Evolutionary conservation across 371 early-diverging fungal genomes (phyloP).

Genomic region (Mortierella polycephala): DNA sequence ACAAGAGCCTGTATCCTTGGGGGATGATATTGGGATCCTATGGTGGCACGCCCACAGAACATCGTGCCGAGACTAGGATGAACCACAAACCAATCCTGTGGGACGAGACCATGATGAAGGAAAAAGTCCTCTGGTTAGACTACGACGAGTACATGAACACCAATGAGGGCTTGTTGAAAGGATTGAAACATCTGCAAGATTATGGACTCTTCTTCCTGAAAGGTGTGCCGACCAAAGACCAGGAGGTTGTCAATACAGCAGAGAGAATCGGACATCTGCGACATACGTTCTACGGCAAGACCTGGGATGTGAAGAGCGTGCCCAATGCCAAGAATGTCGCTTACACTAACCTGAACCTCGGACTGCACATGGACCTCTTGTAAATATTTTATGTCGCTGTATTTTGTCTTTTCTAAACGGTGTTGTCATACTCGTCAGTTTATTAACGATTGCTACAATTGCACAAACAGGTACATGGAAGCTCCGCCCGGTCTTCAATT

Average conservation of each 20-base stretch:
- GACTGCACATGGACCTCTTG: constrained; percentile 94
- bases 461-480: constrained; percentile 73
- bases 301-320: constrained; percentile 86
- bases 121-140: constrained; percentile 63
- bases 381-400: constrained; percentile 54
- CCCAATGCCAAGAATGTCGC: constrained; percentile 89
- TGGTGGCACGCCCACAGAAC: constrained; percentile 36
- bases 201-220: constrained; percentile 81
- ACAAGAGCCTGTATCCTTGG: constrained; percentile 60
- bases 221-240: constrained; percentile 72
- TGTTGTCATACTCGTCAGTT: background rate
- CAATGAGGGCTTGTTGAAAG: constrained; percentile 63
- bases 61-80: constrained; percentile 30
- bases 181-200: constrained; percentile 69
- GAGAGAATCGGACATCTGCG: constrained; percentile 79
- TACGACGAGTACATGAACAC: constrained; percentile 76
- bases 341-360: constrained; percentile 85
- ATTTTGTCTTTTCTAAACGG: background rate
- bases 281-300: constrained; percentile 86
- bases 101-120: constrained; percentile 57
- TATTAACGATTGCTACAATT: background rate
- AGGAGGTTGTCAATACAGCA: constrained; percentile 68
- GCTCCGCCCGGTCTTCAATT: constrained; percentile 90
- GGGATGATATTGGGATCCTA: constrained; percentile 47
- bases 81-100: constrained; percentile 61